Percentiles rank a stretch among this genome's conserved stretches.
phyloP scores from a whole-genome alignment of 331 rosid genomes.

The Arachis monticola region DNA sequence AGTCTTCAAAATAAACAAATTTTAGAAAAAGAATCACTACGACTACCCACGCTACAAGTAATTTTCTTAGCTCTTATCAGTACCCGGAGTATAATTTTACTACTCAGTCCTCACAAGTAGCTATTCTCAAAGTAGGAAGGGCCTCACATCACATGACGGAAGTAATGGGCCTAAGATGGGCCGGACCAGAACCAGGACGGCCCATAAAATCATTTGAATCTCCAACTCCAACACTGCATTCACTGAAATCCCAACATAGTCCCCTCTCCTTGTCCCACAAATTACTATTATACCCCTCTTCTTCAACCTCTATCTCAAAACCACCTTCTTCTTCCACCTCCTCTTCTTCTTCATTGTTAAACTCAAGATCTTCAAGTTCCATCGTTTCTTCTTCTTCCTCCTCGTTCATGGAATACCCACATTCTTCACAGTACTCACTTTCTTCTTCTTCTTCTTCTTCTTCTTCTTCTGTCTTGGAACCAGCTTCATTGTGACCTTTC shows the following conservation, averaged over 20 bases:
- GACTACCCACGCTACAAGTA: no score
- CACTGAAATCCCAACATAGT: not conserved
- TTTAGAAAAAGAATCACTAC: no score
- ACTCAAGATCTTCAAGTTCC: not conserved
- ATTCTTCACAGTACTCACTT: not conserved
- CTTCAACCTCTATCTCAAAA: not conserved
- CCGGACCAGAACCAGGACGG: slow-evolving; percentile 38
- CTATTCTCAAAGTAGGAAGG: no score
- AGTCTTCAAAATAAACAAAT: not conserved
- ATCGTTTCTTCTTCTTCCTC: slow-evolving; percentile 5
- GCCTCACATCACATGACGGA: slow-evolving; percentile 34
- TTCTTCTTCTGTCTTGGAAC: slow-evolving; percentile 4
- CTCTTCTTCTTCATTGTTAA: slow-evolving; percentile 8
- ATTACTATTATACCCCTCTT: slow-evolving; percentile 2
- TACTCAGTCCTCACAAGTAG: no score
- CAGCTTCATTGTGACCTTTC: slow-evolving; percentile 55
- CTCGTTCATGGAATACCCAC: not conserved
- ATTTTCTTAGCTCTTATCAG: no score
- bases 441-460: not conserved
- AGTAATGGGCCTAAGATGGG: slow-evolving; percentile 45
- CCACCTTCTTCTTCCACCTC: not conserved
- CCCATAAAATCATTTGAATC: slow-evolving; percentile 1
- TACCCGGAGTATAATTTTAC: no score
- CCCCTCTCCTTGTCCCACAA: not conserved
- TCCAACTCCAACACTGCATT: not conserved